phyloP scores from a whole-genome alignment of 106 monocot species.

The Amphibolis antarctica region DNA sequence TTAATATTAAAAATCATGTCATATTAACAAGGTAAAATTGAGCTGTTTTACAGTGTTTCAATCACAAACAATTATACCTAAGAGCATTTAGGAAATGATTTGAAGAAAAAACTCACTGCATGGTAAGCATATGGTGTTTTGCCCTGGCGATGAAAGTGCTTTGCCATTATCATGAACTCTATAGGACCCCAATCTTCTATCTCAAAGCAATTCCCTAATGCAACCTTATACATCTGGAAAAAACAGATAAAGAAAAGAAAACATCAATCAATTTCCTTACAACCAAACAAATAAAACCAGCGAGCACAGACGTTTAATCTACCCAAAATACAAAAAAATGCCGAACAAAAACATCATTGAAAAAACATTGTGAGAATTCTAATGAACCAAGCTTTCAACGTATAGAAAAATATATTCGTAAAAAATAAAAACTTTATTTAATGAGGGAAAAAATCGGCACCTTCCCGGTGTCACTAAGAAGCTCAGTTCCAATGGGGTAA shows the following conservation, averaged over 20 bases:
- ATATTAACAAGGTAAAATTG: too few species aligned
- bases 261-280: too few species aligned
- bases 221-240: conserved; percentile 81
- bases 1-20: too few species aligned
- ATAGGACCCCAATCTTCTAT: conserved; percentile 91
- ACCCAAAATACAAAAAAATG: too few species aligned
- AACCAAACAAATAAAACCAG: too few species aligned
- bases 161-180: conserved; percentile 88
- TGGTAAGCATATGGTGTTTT: conserved; percentile 93
- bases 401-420: too few species aligned
- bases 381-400: too few species aligned
- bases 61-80: background rate
- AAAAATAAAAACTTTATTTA: too few species aligned
- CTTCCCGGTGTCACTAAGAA: conserved; percentile 73
- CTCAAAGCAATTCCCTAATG: conserved; percentile 85
- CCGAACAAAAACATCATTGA: too few species aligned
- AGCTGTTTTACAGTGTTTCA: too few species aligned
- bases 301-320: too few species aligned
- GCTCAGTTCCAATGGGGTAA: conserved; percentile 75
- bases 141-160: conserved; percentile 95
- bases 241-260: background rate
- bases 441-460: conserved; percentile 11
- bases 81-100: background rate
- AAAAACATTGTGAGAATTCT: too few species aligned
- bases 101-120: conserved; percentile 47